These are phyloP conservation scores for Alternaria sp. DNA, from an alignment of 2,329 filamentous ascomycete species.

Conservation along the genomic window DNA sequence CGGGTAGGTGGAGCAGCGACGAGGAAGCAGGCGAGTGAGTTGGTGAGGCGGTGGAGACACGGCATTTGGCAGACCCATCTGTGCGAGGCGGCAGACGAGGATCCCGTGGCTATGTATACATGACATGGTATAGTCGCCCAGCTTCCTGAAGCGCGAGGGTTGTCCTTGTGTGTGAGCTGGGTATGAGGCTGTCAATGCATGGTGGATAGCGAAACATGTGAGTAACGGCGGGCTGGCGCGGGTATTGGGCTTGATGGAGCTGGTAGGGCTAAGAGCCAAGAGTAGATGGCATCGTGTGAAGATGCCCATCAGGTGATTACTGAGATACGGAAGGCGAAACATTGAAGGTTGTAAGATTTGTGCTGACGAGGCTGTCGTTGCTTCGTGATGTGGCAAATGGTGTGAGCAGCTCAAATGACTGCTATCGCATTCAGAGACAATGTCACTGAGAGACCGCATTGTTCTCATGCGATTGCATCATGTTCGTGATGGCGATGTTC, in stretches of 20 bases:
- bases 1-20: not conserved
- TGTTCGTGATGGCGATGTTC: not conserved
- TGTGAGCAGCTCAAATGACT: not conserved
- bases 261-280: not conserved
- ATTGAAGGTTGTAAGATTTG: not conserved
- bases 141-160: not conserved
- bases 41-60: slow-evolving; percentile 2
- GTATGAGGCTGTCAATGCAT: not conserved
- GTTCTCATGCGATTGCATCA: not conserved
- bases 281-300: not conserved
- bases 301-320: not conserved
- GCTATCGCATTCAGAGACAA: not conserved
- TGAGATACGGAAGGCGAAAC: not conserved
- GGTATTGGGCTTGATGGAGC: slow-evolving; percentile 1
- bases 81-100: slow-evolving; percentile 15
- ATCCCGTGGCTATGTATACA: slow-evolving; percentile 26
- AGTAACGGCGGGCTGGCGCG: not conserved
- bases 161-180: not conserved
- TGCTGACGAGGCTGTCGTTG: not conserved
- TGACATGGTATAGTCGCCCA: slow-evolving; percentile 5
- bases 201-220: slow-evolving; percentile 1
- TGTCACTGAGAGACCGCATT: not conserved
- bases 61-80: slow-evolving; percentile 1
- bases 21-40: not conserved
- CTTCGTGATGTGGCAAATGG: not conserved